phyloP scores from a whole-genome alignment of 805 yeast species.

The Schizosaccharomyces pombe region ASM294v3 CU329670.1:2470001-2470500 shows the following conservation, averaged over 20 bases:
- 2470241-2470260: conserved; percentile 47
- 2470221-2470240: conserved; percentile 27
- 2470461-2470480: conserved; percentile 17
- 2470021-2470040: conserved; percentile 15
- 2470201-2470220: conserved; percentile 44
- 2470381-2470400: conserved; percentile 33
- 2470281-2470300: conserved; percentile 47
- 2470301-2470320: conserved; percentile 44
- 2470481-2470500: conserved; percentile 28
- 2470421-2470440: conserved; percentile 32
- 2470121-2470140: conserved; percentile 38
- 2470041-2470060: conserved; percentile 18
- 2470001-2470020: conserved; percentile 14
- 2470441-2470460: conserved; percentile 37
- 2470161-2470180: conserved; percentile 32
- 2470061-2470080: conserved; percentile 30
- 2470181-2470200: conserved; percentile 55
- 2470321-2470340: conserved; percentile 8
- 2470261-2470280: conserved; percentile 48
- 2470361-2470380: conserved; percentile 12
- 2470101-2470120: conserved; percentile 25
- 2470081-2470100: conserved; percentile 30
- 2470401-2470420: conserved; percentile 28
- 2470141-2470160: conserved; percentile 33
- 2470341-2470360: conserved; percentile 8